A percentile compares a stretch with the other conserved stretches of the same genome.
Evolutionary conservation across 768 basidiomycete species (phyloP).

Genomic region (Calocera cornea): DNA sequence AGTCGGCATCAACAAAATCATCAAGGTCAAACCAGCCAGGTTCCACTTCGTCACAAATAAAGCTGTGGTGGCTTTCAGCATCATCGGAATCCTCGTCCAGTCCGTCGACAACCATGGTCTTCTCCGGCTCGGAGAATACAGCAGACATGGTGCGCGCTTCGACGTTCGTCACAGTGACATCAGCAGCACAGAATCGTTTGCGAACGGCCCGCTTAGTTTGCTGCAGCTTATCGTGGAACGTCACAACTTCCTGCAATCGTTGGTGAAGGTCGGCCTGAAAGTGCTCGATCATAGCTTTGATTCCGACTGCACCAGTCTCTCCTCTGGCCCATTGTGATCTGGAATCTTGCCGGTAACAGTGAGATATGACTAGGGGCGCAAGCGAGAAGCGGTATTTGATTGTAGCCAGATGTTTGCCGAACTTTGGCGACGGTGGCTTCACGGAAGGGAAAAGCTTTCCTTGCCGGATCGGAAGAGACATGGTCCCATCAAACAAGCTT

Average conservation of each 20-base stretch:
- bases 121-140: slow-evolving; percentile 57
- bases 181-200: slow-evolving; percentile 80
- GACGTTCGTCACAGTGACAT: slow-evolving; percentile 62
- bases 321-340: slow-evolving; percentile 71
- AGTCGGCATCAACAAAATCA: slow-evolving; percentile 73
- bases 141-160: slow-evolving; percentile 70
- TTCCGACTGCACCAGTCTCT: slow-evolving; percentile 63
- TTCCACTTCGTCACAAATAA: slow-evolving; percentile 4
- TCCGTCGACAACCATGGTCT: slow-evolving; percentile 41
- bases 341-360: slow-evolving; percentile 72
- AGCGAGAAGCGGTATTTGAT: slow-evolving; percentile 78
- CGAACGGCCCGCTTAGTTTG: slow-evolving; percentile 41
- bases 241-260: slow-evolving; percentile 63
- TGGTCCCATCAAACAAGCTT: slow-evolving; percentile 55
- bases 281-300: slow-evolving; percentile 69
- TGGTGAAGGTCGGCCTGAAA: slow-evolving; percentile 89
- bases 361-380: slow-evolving; percentile 67
- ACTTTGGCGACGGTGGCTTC: slow-evolving; percentile 65
- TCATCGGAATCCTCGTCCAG: slow-evolving; percentile 20
- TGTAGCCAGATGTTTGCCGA: slow-evolving; percentile 76
- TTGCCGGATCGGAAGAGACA: slow-evolving; percentile 76
- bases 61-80: slow-evolving; percentile 31
- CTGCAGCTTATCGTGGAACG: slow-evolving; percentile 25
- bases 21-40: slow-evolving; percentile 57
- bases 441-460: slow-evolving; percentile 62